A percentile compares a stretch with the other conserved stretches of the same genome.
These are phyloP conservation scores for Simplicillium sp. DNA, from an alignment of 2,329 filamentous ascomycete genomes.

Conservation along the genomic window DNA sequence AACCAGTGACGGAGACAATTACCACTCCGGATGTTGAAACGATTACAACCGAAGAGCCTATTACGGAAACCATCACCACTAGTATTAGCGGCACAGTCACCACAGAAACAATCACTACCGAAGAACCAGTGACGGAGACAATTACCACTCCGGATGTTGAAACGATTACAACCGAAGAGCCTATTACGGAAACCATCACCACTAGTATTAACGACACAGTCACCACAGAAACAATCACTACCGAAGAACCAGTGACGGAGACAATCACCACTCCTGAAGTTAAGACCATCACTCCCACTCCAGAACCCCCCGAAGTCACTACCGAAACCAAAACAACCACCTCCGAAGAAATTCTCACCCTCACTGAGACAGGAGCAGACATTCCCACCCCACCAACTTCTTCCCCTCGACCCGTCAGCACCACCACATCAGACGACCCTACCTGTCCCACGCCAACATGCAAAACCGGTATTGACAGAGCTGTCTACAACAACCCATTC, in stretches of 20 bases:
- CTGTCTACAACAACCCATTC: conserved; percentile 4
- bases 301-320: not conserved
- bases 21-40: not conserved
- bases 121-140: not conserved
- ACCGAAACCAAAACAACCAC: not conserved
- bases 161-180: not conserved
- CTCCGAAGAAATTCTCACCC: not conserved
- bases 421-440: not conserved
- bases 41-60: not conserved
- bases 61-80: too few relatives aligned
- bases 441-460: conserved; percentile 6
- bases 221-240: not conserved
- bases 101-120: too few relatives aligned
- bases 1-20: not conserved
- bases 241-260: not conserved
- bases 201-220: not conserved
- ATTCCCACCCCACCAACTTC: not conserved
- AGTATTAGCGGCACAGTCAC: too few relatives aligned
- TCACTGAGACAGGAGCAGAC: not conserved
- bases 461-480: not conserved
- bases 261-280: not conserved
- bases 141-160: not conserved
- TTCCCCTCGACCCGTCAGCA: not conserved
- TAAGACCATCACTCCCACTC: not conserved
- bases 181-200: not conserved